Percentiles rank a stretch among this genome's conserved stretches.
These are phyloP conservation scores for Aureobasidium namibiae DNA, from an alignment of 2,329 filamentous ascomycete genomes.

Conservation along the genomic window DNA sequence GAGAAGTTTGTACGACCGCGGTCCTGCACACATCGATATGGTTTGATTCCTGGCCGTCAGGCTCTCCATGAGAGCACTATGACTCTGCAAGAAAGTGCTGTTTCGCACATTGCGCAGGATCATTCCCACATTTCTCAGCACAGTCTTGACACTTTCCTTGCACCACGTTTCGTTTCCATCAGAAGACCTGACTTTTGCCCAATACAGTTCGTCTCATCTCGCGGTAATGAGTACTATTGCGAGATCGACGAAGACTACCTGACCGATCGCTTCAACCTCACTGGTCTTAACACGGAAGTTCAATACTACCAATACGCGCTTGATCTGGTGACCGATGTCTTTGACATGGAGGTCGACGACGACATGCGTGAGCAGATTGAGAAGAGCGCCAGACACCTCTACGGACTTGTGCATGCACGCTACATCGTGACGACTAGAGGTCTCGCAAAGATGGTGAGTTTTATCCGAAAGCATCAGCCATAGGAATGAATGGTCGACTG, in stretches of 20 bases:
- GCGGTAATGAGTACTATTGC: constrained; percentile 98
- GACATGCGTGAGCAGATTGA: constrained; percentile 98
- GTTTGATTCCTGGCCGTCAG: background rate
- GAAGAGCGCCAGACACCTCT: constrained; percentile 90
- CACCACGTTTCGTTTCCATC: background rate
- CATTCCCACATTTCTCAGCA: background rate
- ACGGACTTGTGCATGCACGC: constrained; percentile 89
- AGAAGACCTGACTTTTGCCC: background rate
- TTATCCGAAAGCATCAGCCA: background rate
- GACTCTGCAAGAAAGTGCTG: background rate
- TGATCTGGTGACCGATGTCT: constrained; percentile 94
- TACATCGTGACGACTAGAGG: constrained; percentile 96
- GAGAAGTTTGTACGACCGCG: background rate
- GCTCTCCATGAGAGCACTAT: background rate
- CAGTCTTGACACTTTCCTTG: background rate
- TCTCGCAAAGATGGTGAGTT: constrained; percentile 83
- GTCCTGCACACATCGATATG: background rate
- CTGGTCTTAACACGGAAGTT: constrained; percentile 91
- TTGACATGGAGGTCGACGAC: constrained; percentile 97
- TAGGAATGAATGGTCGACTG: background rate
- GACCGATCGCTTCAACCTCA: constrained; percentile 96
- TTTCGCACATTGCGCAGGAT: background rate
- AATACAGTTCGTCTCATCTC: constrained; percentile 88
- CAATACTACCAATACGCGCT: constrained; percentile 99
- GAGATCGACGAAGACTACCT: constrained; percentile 99